Conservation (phyloP, 805 yeast genomes). For the Kuraishia molischiana region DNA sequence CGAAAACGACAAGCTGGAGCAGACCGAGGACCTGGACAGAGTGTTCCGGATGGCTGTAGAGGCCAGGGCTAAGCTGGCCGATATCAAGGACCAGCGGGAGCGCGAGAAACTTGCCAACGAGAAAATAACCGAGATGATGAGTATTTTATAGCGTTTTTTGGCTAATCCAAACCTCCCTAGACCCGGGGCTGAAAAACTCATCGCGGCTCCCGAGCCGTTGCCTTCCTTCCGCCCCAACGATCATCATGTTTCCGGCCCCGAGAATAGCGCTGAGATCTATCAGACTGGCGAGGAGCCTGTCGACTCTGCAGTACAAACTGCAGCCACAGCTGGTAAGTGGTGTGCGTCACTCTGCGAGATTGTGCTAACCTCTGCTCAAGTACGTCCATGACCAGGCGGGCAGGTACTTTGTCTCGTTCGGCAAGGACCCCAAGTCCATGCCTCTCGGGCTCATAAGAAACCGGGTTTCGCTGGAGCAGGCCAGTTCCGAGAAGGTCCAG, state of each 20-base stretch:
- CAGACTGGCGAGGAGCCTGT: no score
- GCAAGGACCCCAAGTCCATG: slow-evolving; percentile 13
- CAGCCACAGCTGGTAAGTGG: slow-evolving; percentile 10
- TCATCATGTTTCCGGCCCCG: no score
- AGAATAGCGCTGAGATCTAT: no score
- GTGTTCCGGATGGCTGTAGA: slow-evolving; percentile 22
- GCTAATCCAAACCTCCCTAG: no score
- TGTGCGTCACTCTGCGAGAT: not conserved
- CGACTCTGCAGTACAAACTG: slow-evolving; percentile 2
- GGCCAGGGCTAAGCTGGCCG: slow-evolving; percentile 23
- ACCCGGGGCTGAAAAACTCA: no score
- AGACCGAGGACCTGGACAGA: slow-evolving; percentile 17
- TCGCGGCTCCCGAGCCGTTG: no score
- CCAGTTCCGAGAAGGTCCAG: slow-evolving; percentile 6
- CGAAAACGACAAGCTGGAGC: not conserved
- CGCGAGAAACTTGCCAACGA: slow-evolving; percentile 24
- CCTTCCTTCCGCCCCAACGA: no score
- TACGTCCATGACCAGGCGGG: slow-evolving; percentile 3
- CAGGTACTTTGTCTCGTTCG: slow-evolving; percentile 15
- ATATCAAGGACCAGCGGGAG: slow-evolving; percentile 12
- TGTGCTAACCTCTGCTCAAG: not conserved
- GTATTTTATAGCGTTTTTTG: no score
- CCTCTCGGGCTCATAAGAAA: slow-evolving; percentile 12
- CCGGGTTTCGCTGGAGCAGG: slow-evolving; percentile 1
- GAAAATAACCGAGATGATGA: not conserved